phyloP scores from a whole-genome alignment of 2,329 filamentous ascomycete species.

The Fusarium avenaceum region DNA sequence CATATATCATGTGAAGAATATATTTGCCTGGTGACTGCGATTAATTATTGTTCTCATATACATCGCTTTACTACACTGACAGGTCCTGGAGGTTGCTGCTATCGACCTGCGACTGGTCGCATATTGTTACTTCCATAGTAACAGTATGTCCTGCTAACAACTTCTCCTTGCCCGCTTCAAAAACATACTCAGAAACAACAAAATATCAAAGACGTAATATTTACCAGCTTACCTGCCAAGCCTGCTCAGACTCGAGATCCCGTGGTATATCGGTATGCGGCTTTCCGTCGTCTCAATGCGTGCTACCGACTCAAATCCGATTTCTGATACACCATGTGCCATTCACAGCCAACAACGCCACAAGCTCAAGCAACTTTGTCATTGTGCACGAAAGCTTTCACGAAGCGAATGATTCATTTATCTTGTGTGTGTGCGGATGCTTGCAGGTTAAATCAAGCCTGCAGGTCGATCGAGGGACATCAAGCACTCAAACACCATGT shows the following conservation, averaged over 20 bases:
- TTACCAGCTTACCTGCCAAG: background rate
- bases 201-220: background rate
- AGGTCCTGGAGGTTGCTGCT: background rate
- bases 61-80: background rate
- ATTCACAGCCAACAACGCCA: background rate
- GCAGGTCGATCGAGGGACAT: background rate
- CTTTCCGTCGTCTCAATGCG: constrained; percentile 9
- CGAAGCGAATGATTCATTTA: constrained; percentile 7
- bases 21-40: background rate
- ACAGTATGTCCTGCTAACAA: background rate
- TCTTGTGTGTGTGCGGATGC: constrained; percentile 26
- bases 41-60: background rate
- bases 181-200: background rate
- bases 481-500: background rate
- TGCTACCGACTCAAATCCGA: background rate
- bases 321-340: background rate
- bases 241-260: constrained; percentile 2
- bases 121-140: too few relatives aligned
- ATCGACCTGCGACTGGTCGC: background rate
- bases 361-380: background rate
- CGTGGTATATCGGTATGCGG: constrained; percentile 9
- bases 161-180: background rate
- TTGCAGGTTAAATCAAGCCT: constrained; percentile 15
- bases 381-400: constrained; percentile 1
- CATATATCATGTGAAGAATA: background rate